Evolutionary conservation across 2,329 filamentous ascomycete species (phyloP).

Genomic region (Raffaelea arxii): DNA sequence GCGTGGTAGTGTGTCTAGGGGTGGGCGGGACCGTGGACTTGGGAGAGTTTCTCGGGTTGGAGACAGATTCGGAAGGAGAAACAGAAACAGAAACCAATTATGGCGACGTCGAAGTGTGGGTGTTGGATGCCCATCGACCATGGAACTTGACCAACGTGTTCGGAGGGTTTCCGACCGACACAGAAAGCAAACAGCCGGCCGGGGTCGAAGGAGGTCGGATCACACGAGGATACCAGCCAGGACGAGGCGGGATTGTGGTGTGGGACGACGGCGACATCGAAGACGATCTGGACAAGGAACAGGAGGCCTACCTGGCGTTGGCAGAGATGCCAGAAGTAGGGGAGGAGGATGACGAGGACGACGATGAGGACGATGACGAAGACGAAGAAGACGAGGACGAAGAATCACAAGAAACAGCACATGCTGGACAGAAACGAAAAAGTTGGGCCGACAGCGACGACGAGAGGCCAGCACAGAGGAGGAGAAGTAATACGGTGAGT

Average conservation of each 20-base stretch:
- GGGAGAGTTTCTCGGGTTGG: slow-evolving; percentile 67
- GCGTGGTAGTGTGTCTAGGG: slow-evolving; percentile 83
- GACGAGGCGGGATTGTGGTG: slow-evolving; percentile 80
- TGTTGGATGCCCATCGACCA: slow-evolving; percentile 81
- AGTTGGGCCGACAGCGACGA: slow-evolving; percentile 71
- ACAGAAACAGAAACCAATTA: slow-evolving; percentile 32
- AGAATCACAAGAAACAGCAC: slow-evolving; percentile 37
- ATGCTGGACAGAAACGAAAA: slow-evolving; percentile 47
- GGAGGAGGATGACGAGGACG: slow-evolving; percentile 53
- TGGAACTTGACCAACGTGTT: slow-evolving; percentile 96
- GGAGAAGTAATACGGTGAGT: slow-evolving; percentile 79
- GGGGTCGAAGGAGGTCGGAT: slow-evolving; percentile 70
- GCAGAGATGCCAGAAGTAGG: slow-evolving; percentile 85
- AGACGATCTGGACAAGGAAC: slow-evolving; percentile 64
- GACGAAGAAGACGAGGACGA: slow-evolving; percentile 53
- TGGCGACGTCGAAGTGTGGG: slow-evolving; percentile 88
- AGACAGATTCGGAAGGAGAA: slow-evolving; percentile 53
- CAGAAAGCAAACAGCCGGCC: slow-evolving; percentile 34
- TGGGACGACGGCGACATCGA: slow-evolving; percentile 96
- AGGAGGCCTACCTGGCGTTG: slow-evolving; percentile 75
- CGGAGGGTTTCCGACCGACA: slow-evolving; percentile 54
- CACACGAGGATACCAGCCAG: slow-evolving; percentile 60
- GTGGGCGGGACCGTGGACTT: slow-evolving; percentile 89
- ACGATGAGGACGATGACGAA: slow-evolving; percentile 42
- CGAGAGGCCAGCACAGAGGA: slow-evolving; percentile 66